phyloP scores from a whole-genome alignment of 495 filamentous ascomycete genomes.

The Lasiosphaeriaceae sp. region DNA sequence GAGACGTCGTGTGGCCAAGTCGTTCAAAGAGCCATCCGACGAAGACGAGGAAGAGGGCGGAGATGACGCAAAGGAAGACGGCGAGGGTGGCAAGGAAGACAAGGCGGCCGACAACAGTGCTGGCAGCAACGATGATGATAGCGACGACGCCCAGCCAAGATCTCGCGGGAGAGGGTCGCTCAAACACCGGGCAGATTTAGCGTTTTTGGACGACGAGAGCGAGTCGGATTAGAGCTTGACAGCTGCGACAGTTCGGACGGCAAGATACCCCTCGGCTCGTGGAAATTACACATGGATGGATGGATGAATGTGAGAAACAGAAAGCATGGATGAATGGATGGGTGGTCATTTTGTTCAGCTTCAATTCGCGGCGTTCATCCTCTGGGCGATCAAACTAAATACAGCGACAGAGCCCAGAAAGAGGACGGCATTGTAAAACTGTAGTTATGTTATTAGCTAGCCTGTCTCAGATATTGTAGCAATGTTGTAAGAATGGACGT shows the following conservation, averaged over 20 bases:
- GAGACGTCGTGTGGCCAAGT: conserved; percentile 26
- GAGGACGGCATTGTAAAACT: conserved; percentile 97
- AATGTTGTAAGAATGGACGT: conserved; percentile 29
- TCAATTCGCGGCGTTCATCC: conserved; percentile 46
- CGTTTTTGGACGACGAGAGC: conserved; percentile 42
- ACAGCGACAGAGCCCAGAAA: conserved; percentile 93
- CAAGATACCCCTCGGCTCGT: not conserved
- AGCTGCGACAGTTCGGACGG: not conserved
- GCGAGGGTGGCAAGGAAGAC: conserved; percentile 19
- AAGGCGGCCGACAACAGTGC: conserved; percentile 49
- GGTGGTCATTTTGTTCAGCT: not conserved
- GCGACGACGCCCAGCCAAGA: conserved; percentile 26
- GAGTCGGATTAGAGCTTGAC: conserved; percentile 39
- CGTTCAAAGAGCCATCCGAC: conserved; percentile 23
- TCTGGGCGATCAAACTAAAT: conserved; percentile 86
- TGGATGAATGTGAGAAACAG: not conserved
- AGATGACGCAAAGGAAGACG: conserved; percentile 24
- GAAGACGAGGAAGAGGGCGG: conserved; percentile 46
- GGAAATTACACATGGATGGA: not conserved
- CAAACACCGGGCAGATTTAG: conserved; percentile 38
- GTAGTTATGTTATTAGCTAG: conserved; percentile 3
- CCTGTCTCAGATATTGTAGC: not conserved
- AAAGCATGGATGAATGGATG: not conserved
- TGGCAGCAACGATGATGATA: conserved; percentile 24
- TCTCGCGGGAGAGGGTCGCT: conserved; percentile 24